A percentile compares a stretch with the other conserved stretches of the same genome.
These are phyloP conservation scores for Dactylellina parvicollis DNA, from an alignment of 2,329 filamentous ascomycete genomes.

Conservation along the genomic window DNA sequence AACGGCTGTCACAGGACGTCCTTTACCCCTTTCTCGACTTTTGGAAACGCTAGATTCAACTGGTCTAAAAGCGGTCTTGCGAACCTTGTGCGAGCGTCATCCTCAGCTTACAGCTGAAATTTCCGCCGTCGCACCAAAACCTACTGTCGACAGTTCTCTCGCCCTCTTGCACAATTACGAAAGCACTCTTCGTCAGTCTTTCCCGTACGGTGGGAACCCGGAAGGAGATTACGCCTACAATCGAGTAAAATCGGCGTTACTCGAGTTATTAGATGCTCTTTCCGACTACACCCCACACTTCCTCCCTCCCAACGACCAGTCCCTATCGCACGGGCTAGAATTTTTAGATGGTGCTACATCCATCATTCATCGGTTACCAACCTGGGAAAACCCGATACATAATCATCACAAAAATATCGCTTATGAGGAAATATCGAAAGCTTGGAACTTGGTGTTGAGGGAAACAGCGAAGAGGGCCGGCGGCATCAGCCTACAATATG, in stretches of 20 bases:
- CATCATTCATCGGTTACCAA: slow-evolving; percentile 85
- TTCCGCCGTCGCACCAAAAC: slow-evolving; percentile 82
- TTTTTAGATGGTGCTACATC: slow-evolving; percentile 91
- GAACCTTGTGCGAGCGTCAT: slow-evolving; percentile 88
- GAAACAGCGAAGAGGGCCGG: slow-evolving; percentile 91
- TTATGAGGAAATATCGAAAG: slow-evolving; percentile 93
- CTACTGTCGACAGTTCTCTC: slow-evolving; percentile 81
- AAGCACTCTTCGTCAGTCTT: slow-evolving; percentile 76
- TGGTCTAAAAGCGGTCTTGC: slow-evolving; percentile 85
- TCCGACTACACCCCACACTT: slow-evolving; percentile 96
- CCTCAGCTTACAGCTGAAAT: slow-evolving; percentile 87
- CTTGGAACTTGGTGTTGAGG: slow-evolving; percentile 89
- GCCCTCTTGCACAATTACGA: slow-evolving; percentile 85
- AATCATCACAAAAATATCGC: slow-evolving; percentile 93
- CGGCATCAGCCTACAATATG: slow-evolving; percentile 87
- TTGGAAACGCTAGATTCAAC: slow-evolving; percentile 90
- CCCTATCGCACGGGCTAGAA: slow-evolving; percentile 81
- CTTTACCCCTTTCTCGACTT: slow-evolving; percentile 76
- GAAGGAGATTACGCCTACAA: slow-evolving; percentile 95
- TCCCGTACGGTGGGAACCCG: slow-evolving; percentile 84
- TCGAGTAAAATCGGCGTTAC: slow-evolving; percentile 81
- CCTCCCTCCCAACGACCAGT: slow-evolving; percentile 86
- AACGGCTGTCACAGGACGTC: slow-evolving; percentile 75
- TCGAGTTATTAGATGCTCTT: slow-evolving; percentile 84
- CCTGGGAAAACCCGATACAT: slow-evolving; percentile 89